Evolutionary conservation across 371 early-diverging fungal genomes (phyloP).

Genomic region (Mortierella sp.): DNA sequence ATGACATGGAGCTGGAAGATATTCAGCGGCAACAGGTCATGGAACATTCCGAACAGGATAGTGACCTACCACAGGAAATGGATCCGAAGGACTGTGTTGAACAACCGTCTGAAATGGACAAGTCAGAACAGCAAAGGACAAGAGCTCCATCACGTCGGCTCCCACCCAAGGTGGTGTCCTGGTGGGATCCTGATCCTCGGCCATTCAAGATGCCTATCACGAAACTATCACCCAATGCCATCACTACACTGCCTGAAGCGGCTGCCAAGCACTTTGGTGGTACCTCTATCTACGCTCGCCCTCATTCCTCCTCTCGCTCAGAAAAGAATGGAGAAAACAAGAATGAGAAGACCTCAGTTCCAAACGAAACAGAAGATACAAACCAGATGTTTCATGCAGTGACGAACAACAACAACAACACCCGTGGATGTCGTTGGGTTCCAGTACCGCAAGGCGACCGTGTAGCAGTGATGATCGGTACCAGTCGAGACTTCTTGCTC

Average conservation of each 20-base stretch:
- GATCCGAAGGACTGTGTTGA: background rate
- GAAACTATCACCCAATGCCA: slow-evolving; percentile 34
- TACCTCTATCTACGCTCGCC: slow-evolving; percentile 21
- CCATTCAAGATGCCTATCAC: slow-evolving; percentile 48
- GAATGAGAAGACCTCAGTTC: background rate
- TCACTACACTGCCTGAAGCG: slow-evolving; percentile 43
- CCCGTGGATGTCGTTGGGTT: slow-evolving; percentile 41
- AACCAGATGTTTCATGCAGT: too few species aligned
- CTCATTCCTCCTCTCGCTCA: slow-evolving; percentile 1
- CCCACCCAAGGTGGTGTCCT: slow-evolving; percentile 15
- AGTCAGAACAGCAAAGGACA: too few species aligned
- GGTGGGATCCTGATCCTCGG: slow-evolving; percentile 51
- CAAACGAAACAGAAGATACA: background rate
- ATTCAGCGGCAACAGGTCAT: slow-evolving; percentile 6
- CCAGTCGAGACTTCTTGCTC: slow-evolving; percentile 43
- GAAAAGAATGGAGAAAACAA: background rate
- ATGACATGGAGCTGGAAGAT: slow-evolving; percentile 7
- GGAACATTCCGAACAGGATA: background rate
- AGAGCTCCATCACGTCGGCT: background rate
- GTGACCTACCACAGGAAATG: background rate
- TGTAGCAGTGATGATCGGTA: slow-evolving; percentile 52
- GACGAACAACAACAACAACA: too few species aligned
- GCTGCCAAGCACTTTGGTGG: slow-evolving; percentile 40
- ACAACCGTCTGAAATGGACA: background rate
- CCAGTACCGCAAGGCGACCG: slow-evolving; percentile 36